phyloP scores from a whole-genome alignment of 2,329 filamentous ascomycete species.

The Microsporum canis region DNA sequence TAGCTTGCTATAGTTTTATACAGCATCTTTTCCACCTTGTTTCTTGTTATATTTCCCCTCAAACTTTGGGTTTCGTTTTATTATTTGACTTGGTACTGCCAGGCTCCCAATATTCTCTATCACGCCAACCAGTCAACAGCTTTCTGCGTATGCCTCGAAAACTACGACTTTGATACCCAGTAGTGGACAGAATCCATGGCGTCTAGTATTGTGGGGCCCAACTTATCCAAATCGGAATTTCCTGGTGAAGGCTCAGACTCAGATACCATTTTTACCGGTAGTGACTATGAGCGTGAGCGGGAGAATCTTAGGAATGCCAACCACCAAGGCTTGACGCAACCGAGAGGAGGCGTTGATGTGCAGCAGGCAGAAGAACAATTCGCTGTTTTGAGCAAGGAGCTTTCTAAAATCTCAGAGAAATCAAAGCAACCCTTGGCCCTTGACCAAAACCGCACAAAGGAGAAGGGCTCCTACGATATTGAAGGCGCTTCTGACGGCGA shows the following conservation, averaged over 20 bases:
- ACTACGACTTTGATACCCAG: neutral
- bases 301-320: slow-evolving; percentile 24
- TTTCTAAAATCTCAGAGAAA: slow-evolving; percentile 30
- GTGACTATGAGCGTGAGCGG: slow-evolving; percentile 22
- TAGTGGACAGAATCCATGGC: neutral
- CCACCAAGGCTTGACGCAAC: slow-evolving; percentile 24
- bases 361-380: slow-evolving; percentile 37
- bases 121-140: neutral
- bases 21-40: neutral
- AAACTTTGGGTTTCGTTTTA: neutral
- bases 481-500: slow-evolving; percentile 41
- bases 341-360: slow-evolving; percentile 34
- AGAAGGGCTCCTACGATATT: slow-evolving; percentile 36
- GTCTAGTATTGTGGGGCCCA: neutral
- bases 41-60: neutral
- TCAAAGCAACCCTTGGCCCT: slow-evolving; percentile 28
- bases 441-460: slow-evolving; percentile 21
- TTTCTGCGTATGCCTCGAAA: neutral
- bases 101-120: neutral
- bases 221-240: neutral
- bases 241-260: slow-evolving; percentile 18
- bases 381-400: slow-evolving; percentile 29
- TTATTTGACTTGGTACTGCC: neutral
- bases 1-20: neutral
- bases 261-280: slow-evolving; percentile 17